Percentiles rank a stretch among this genome's conserved stretches.
These are phyloP conservation scores for Leccinellum albellum DNA, from an alignment of 768 basidiomycete species.

Conservation along the genomic window DNA sequence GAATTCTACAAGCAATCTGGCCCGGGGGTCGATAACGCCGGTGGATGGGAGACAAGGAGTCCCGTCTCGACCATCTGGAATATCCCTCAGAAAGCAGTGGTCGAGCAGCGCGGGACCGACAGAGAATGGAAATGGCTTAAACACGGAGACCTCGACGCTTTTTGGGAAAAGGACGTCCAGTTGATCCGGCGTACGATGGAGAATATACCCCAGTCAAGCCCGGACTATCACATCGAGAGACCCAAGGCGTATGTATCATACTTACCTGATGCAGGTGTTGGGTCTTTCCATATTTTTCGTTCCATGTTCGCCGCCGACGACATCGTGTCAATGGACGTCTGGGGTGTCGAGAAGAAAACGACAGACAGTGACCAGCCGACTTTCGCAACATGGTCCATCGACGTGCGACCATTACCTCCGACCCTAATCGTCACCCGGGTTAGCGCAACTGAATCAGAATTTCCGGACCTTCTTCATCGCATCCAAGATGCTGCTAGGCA, in stretches of 20 bases:
- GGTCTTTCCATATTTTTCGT: conserved; percentile 40
- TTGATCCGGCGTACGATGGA: conserved; percentile 34
- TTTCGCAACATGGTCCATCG: conserved; percentile 46
- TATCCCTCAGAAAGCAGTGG: conserved; percentile 15
- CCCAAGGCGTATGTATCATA: conserved; percentile 33
- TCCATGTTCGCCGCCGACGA: conserved; percentile 17
- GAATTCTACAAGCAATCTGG: conserved; percentile 45
- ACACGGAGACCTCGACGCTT: conserved; percentile 31
- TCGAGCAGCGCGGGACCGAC: not conserved
- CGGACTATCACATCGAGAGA: conserved; percentile 6
- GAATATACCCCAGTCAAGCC: conserved; percentile 3
- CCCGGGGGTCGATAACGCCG: conserved; percentile 22
- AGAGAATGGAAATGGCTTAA: conserved; percentile 30
- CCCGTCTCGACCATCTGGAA: conserved; percentile 41
- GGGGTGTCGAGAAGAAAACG: conserved; percentile 17
- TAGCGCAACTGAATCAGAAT: conserved; percentile 26
- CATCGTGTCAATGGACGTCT: conserved; percentile 13
- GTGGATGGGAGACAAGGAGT: conserved; percentile 44
- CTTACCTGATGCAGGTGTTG: conserved; percentile 46
- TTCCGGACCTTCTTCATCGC: conserved; percentile 34
- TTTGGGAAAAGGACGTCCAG: conserved; percentile 41
- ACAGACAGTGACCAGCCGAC: conserved; percentile 3
- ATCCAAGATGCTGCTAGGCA: conserved; percentile 35
- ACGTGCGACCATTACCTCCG: conserved; percentile 27
- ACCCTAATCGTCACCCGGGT: conserved; percentile 46